A percentile compares a stretch with the other conserved stretches of the same genome.
phyloP scores from a whole-genome alignment of 2,329 filamentous ascomycete species.

The Mariannaea sp. region DNA sequence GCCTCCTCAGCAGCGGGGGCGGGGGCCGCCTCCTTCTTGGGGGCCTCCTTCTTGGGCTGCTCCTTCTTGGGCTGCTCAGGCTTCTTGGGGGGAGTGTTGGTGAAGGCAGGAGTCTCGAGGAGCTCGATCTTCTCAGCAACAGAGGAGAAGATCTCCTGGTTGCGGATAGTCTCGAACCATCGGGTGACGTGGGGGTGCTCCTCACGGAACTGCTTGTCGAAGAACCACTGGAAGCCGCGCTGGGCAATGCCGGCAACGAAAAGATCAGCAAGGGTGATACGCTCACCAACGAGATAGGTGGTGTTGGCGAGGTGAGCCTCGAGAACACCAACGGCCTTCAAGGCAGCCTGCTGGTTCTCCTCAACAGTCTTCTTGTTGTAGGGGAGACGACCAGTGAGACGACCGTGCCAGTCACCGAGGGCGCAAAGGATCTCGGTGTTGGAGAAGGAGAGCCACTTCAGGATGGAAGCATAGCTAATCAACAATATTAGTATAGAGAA shows the following conservation, averaged over 20 bases:
- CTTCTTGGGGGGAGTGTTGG: slow-evolving; percentile 77
- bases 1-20: slow-evolving; percentile 51
- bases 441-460: slow-evolving; percentile 97
- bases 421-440: slow-evolving; percentile 89
- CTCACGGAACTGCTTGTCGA: slow-evolving; percentile 86
- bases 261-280: slow-evolving; percentile 93
- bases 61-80: slow-evolving; percentile 70
- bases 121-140: slow-evolving; percentile 77
- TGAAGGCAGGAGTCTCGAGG: slow-evolving; percentile 79
- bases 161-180: slow-evolving; percentile 94
- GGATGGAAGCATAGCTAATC: slow-evolving; percentile 83
- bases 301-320: slow-evolving; percentile 89
- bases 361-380: slow-evolving; percentile 99
- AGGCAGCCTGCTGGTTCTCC: slow-evolving; percentile 70
- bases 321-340: slow-evolving; percentile 71
- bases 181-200: slow-evolving; percentile 84
- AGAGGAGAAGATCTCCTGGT: slow-evolving; percentile 87
- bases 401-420: slow-evolving; percentile 83
- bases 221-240: slow-evolving; percentile 92
- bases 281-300: slow-evolving; percentile 98
- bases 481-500: slow-evolving; percentile 33
- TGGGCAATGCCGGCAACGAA: slow-evolving; percentile 79
- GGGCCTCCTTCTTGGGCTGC: slow-evolving; percentile 57
- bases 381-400: slow-evolving; percentile 76
- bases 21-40: slow-evolving; percentile 38